These are phyloP conservation scores for Cladobotryum mycophilum DNA, from an alignment of 2,329 filamentous ascomycete genomes.

Conservation along the genomic window DNA sequence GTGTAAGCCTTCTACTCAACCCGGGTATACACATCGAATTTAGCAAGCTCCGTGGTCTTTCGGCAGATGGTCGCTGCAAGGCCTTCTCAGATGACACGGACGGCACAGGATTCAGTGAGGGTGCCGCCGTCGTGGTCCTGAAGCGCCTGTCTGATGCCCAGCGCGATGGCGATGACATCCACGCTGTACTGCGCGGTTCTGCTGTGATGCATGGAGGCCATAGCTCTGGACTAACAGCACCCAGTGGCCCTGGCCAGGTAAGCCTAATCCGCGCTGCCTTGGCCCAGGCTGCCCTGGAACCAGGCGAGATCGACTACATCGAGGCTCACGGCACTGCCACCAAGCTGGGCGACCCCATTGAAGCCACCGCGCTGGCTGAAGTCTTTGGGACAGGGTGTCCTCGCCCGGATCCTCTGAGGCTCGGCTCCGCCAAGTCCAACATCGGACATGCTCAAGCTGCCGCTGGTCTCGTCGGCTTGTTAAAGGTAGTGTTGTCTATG, in stretches of 20 bases:
- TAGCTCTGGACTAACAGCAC: too few relatives aligned
- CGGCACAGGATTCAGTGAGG: conserved; percentile 17
- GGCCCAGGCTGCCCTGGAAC: conserved; percentile 11
- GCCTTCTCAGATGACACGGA: not conserved
- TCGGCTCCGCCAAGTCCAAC: conserved; percentile 59
- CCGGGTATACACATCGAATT: too few relatives aligned
- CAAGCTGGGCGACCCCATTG: conserved; percentile 73
- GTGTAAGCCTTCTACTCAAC: conserved; percentile 12
- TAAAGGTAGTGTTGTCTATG: conserved; percentile 43
- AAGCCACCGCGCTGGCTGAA: conserved; percentile 68
- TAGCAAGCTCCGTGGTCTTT: too few relatives aligned
- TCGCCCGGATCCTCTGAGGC: conserved; percentile 8
- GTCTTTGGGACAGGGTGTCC: conserved; percentile 27
- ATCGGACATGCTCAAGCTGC: conserved; percentile 58
- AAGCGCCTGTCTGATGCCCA: conserved; percentile 39
- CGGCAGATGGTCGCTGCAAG: too few relatives aligned
- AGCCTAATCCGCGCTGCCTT: too few relatives aligned
- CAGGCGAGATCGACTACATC: conserved; percentile 53
- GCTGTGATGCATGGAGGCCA: conserved; percentile 34
- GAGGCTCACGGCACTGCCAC: conserved; percentile 89
- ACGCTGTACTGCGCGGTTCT: conserved; percentile 27
- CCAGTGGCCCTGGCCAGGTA: too few relatives aligned
- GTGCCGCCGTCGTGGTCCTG: conserved; percentile 27
- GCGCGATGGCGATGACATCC: conserved; percentile 32
- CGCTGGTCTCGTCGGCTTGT: conserved; percentile 50